These are phyloP conservation scores for Dictyostelium capitatum DNA, from an alignment of 78 protist species.

Conservation along the genomic window DNA sequence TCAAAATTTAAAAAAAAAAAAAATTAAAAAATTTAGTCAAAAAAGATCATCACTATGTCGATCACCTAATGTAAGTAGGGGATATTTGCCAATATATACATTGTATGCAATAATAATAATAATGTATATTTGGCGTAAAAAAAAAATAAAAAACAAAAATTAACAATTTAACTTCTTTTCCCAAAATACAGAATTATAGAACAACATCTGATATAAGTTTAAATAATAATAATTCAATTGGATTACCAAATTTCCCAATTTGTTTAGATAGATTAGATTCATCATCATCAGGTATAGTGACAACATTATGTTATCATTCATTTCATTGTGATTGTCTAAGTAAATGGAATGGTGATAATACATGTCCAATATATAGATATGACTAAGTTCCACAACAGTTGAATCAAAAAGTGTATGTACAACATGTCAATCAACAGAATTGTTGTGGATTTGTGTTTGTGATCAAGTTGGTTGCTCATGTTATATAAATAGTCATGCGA, in stretches of 20 bases:
- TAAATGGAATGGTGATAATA: slow-evolving; percentile 77
- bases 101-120: no score
- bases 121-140: no score
- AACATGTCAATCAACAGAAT: slow-evolving; percentile 82
- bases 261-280: slow-evolving; percentile 93
- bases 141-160: no score
- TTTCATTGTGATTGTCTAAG: slow-evolving; percentile 89
- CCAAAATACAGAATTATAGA: no score
- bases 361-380: slow-evolving; percentile 90
- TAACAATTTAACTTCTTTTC: no score
- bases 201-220: slow-evolving; percentile 6
- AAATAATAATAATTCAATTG: slow-evolving; percentile 22
- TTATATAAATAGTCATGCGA: slow-evolving; percentile 91
- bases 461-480: slow-evolving; percentile 93
- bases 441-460: slow-evolving; percentile 96
- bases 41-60: no score
- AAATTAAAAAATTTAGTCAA: no score
- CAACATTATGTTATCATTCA: slow-evolving; percentile 93
- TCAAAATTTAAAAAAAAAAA: no score
- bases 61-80: no score
- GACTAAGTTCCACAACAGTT: slow-evolving; percentile 71
- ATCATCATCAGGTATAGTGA: slow-evolving; percentile 85
- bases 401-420: slow-evolving; percentile 46
- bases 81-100: no score
- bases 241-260: slow-evolving; percentile 95